phyloP scores from a whole-genome alignment of 352 stramenopile species.

The Globisporangium perplexum region DNA sequence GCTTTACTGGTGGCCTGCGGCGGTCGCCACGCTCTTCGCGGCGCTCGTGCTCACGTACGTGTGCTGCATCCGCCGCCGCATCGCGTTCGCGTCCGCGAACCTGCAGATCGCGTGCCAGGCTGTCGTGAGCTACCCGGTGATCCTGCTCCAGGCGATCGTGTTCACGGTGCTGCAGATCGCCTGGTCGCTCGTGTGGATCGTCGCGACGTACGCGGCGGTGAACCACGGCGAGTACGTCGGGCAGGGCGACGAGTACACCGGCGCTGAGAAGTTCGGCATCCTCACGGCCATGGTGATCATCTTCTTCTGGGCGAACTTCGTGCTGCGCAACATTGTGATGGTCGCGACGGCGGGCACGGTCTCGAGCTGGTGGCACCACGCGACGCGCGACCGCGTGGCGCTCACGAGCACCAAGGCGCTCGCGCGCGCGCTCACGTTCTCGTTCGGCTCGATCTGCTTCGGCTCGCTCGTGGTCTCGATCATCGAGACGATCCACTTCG shows the following conservation, averaged over 20 bases:
- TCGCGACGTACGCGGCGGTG: constrained; percentile 58
- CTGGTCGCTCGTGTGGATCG: constrained; percentile 74
- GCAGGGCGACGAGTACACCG: constrained; percentile 22
- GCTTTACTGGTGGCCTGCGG: constrained; percentile 47
- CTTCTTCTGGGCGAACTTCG: constrained; percentile 76
- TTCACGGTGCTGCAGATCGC: constrained; percentile 64
- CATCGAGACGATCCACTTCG: constrained; percentile 54
- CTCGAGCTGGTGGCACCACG: constrained; percentile 79
- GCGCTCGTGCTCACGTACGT: constrained; percentile 46
- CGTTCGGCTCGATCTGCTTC: constrained; percentile 86
- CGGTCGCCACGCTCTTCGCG: constrained; percentile 31
- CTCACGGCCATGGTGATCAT: constrained; percentile 60
- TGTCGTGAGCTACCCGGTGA: constrained; percentile 66
- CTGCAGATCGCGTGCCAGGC: constrained; percentile 71
- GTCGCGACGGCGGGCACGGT: constrained; percentile 77
- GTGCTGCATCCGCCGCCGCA: constrained; percentile 46
- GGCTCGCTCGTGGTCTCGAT: constrained; percentile 69
- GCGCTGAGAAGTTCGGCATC: constrained; percentile 29
- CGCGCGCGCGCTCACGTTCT: constrained; percentile 59
- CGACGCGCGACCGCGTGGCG: constrained; percentile 31
- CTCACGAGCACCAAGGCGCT: constrained; percentile 40
- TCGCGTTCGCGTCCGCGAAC: constrained; percentile 80
- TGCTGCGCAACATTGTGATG: constrained; percentile 80
- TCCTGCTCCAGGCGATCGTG: constrained; percentile 62
- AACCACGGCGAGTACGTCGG: constrained; percentile 47